Percentiles rank a stretch among this genome's conserved stretches.
phyloP scores from a whole-genome alignment of 805 yeast species.

The Lipomyces yamadae region DNA sequence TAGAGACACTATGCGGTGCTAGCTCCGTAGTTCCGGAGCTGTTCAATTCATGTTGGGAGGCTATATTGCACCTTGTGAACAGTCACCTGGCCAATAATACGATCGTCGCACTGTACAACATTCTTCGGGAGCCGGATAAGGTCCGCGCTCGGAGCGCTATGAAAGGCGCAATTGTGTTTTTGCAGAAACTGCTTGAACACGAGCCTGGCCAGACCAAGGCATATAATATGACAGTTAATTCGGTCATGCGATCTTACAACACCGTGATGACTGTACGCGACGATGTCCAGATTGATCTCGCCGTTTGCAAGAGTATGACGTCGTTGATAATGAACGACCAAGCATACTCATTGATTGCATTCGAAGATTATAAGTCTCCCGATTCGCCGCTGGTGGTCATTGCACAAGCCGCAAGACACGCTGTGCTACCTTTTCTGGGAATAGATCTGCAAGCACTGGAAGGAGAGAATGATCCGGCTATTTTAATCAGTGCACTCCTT shows the following conservation, averaged over 20 bases:
- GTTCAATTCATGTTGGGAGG: constrained; percentile 48
- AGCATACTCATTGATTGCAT: constrained; percentile 40
- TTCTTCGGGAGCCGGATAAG: constrained; percentile 42
- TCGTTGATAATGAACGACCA: constrained; percentile 49
- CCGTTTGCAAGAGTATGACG: constrained; percentile 50
- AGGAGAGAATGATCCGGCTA: constrained; percentile 21
- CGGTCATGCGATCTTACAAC: constrained; percentile 47
- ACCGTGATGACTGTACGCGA: constrained; percentile 45
- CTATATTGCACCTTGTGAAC: constrained; percentile 48
- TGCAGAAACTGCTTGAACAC: constrained; percentile 41
- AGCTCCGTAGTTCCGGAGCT: constrained; percentile 48
- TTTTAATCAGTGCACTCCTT: constrained; percentile 35
- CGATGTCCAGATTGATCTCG: constrained; percentile 50
- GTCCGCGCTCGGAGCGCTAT: constrained; percentile 44
- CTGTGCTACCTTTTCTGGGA: constrained; percentile 2
- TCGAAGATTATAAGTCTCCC: constrained; percentile 44
- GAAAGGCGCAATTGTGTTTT: constrained; percentile 48
- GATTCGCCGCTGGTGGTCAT: constrained; percentile 52
- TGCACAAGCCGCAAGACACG: constrained; percentile 19
- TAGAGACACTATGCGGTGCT: constrained; percentile 56
- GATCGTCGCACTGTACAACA: constrained; percentile 43
- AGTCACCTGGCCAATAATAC: constrained; percentile 50
- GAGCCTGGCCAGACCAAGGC: constrained; percentile 42
- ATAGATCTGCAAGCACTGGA: background rate
- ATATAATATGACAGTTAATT: constrained; percentile 43